Evolutionary conservation across 1,139 yeast species (phyloP), one percentile per base, ranked within the genome.

Genomic region (Geotrichum macrosporum): DNA sequence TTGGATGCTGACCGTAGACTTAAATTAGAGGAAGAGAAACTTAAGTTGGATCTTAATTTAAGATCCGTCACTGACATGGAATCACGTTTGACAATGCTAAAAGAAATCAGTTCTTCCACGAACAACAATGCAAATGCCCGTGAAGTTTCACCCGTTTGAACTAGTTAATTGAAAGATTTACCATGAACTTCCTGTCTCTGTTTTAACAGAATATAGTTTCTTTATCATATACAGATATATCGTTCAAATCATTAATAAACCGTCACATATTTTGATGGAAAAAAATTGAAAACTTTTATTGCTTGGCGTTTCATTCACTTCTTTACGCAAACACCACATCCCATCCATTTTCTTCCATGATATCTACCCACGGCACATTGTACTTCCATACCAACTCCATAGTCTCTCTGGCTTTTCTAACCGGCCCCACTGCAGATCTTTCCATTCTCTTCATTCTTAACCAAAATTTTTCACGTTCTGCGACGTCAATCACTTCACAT

Each of bases 1-100:
- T 73, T 85, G 44, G 79, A 84, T 64, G 86, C 94, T 19, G 75
- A 75, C 35, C 76, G 77, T 62, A 74, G 94, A 57, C 72, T 85
- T 54, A 71, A 73, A 51, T 75, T 81, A 55, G 94, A 84, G 60
- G 84, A 81, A 59, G 94, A 84, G 60, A 73, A 86, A 60, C 71
- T 81, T 48, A 72, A 69, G 46, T 68, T 84, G 53, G 89, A 83
- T 57, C 74, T 80, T 65, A 70, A 74, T 50, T 70, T 84, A 57
- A 74, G 86, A 53, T 83, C 80, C 51, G 82, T 82, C 6, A 85
- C 87, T 5, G 68, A 70, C 12, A 72, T 84, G 72, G 74, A 77
- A 60, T 82, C 80, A 51, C 73, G 85, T 56, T 70, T 84, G 54
- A 71, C 71, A 12, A 56, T 55, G 36, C 55, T 66, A 21, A 57